Base-by-base conservation (phyloP, 2,329 filamentous ascomycete species). In the Paramyrothecium roridum region DNA sequence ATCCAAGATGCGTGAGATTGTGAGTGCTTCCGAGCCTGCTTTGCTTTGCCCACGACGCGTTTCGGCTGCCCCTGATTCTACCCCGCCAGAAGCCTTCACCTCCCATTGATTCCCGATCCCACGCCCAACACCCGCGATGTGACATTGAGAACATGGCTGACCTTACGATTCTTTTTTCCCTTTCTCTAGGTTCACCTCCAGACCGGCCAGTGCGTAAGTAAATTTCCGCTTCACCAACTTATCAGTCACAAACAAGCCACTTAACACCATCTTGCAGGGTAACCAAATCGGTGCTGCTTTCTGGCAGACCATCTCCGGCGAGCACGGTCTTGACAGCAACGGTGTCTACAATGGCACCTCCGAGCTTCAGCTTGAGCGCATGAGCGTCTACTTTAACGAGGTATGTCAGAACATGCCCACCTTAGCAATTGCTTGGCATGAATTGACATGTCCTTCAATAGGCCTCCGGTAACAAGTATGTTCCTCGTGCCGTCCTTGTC, bases 251-350 rank as follows among this genome's bases (percentile, higher is more conserved):
- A 17, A 17, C 37, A 43, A 16, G 37, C 37, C 37, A 43, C 37
- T 43, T 30, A 30, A 30, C 71, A 56, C 58, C 61, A 52, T 58
- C 63, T 69, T 59, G 30, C 70, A 97, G 93, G 95, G 95, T 87
- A 99, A 99, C 90, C 95, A 99, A 91, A 96, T 98, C 70, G 95
- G 95, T 93, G 95, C 95, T 84, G 95, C 95, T 81, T 99, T 99
- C 87, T 99, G 95, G 89, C 89, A 92, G 78, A 89, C 82, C 72
- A 92, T 92, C 75, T 91, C 89, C 73, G 86, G 88, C 78, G 89
- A 92, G 85, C 95, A 99, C 79, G 95, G 95, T 73, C 92, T 99
- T 74, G 95, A 99, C 81, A 91, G 90, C 81, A 91, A 91, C 78
- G 93, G 93, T 80, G 89, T 97, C 89, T 98, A 98, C 88, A 96